These are phyloP conservation scores for Oryza meyeriana DNA, from an alignment of 176 grass and related monocot species.

Conservation along the genomic window DNA sequence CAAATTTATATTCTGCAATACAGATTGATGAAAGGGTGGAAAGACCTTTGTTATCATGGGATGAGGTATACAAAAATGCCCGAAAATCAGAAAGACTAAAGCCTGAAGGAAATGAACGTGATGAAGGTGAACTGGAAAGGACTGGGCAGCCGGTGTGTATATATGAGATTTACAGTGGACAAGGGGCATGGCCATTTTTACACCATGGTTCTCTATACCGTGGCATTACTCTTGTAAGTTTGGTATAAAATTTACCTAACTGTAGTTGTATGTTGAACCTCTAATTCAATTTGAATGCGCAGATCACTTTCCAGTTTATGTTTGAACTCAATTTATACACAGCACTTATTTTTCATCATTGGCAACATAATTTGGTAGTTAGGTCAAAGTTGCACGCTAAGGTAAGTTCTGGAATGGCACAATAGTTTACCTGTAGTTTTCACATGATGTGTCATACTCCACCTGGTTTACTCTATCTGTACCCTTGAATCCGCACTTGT, in stretches of 20 bases:
- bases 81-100: slow-evolving; percentile 84
- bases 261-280: slow-evolving; percentile 3
- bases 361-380: background rate
- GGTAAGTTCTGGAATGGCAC: background rate
- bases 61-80: slow-evolving; percentile 84
- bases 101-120: slow-evolving; percentile 71
- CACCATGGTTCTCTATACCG: slow-evolving; percentile 93
- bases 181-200: slow-evolving; percentile 81
- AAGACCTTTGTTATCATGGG: slow-evolving; percentile 79
- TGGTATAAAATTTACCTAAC: slow-evolving; percentile 20
- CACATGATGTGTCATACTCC: background rate
- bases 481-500: background rate
- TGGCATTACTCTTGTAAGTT: slow-evolving; percentile 81
- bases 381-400: background rate
- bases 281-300: background rate
- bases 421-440: background rate
- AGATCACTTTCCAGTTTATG: slow-evolving; percentile 8
- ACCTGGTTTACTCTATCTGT: background rate
- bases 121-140: slow-evolving; percentile 93
- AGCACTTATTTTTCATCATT: slow-evolving; percentile 1
- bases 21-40: slow-evolving; percentile 95
- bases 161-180: slow-evolving; percentile 88
- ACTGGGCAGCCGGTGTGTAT: slow-evolving; percentile 81
- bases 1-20: slow-evolving; percentile 23
- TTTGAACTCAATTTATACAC: background rate